Evolutionary conservation across 1,284 basidiomycete genomes (phyloP).

Genomic region (Ceratobasidium papillatum): DNA sequence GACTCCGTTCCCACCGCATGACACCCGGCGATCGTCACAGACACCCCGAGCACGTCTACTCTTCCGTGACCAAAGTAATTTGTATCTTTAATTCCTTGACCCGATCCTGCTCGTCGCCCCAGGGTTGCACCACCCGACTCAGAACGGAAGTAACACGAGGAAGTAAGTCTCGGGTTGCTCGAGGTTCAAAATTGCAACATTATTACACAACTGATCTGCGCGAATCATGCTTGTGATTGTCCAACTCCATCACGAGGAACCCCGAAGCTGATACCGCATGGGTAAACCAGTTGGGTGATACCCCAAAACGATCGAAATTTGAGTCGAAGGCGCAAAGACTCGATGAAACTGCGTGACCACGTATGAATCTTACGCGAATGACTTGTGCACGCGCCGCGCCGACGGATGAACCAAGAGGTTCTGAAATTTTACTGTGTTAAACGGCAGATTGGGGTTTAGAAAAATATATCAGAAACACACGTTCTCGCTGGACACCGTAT

Average conservation of each 20-base stretch:
- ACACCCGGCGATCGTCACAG: not conserved
- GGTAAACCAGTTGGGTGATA: not conserved
- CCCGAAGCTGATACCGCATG: conserved; percentile 12
- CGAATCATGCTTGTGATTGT: conserved; percentile 16
- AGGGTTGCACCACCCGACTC: conserved; percentile 1
- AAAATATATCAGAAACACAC: not conserved
- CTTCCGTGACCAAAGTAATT: not conserved
- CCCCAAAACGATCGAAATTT: not conserved
- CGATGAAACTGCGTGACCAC: not conserved
- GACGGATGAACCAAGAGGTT: not conserved
- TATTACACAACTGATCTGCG: not conserved
- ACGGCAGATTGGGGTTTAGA: not conserved
- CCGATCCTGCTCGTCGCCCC: not conserved
- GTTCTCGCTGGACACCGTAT: not conserved
- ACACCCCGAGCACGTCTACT: not conserved
- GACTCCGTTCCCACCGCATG: conserved; percentile 30
- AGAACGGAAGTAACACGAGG: not conserved
- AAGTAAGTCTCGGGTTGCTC: not conserved
- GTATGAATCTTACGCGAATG: not conserved
- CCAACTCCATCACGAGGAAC: not conserved
- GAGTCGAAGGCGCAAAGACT: not conserved
- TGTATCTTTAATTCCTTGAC: not conserved
- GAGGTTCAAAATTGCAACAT: not conserved
- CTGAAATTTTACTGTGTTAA: not conserved
- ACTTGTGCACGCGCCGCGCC: not conserved